Percentiles rank a stretch among this genome's conserved stretches.
Evolutionary conservation across 176 grass and related monocot genomes (phyloP).

Genomic region (Triticum timopheevii): DNA sequence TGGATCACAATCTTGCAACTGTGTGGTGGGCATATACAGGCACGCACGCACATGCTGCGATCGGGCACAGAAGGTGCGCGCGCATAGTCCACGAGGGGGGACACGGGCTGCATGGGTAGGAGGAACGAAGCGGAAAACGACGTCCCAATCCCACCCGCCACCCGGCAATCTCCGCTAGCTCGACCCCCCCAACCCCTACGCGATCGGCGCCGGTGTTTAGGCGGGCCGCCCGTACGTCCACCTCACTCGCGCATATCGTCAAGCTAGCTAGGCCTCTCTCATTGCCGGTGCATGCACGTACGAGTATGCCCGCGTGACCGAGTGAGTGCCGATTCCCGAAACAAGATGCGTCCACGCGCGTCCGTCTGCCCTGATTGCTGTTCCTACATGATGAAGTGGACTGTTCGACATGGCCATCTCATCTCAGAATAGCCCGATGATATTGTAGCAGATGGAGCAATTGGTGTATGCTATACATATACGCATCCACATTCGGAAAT

Average conservation of each 20-base stretch:
- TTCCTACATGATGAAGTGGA: conserved; percentile 2
- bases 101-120: conserved; percentile 18
- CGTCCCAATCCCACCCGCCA: background rate
- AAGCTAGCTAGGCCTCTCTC: background rate
- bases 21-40: background rate
- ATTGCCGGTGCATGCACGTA: background rate
- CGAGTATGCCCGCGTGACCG: background rate
- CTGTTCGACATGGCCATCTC: background rate
- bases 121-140: conserved; percentile 12
- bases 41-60: conserved; percentile 7
- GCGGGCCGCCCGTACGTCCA: background rate
- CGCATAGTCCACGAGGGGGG: background rate
- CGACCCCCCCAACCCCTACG: background rate
- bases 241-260: background rate
- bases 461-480: background rate
- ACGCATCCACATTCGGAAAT: background rate
- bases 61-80: background rate
- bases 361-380: background rate
- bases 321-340: background rate
- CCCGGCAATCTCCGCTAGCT: background rate
- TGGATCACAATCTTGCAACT: background rate
- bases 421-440: background rate
- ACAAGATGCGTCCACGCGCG: background rate
- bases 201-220: background rate
- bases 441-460: background rate